Conservation (phyloP, 192 early-diverging fungal species). For the Glomus cerebriforme region DNA sequence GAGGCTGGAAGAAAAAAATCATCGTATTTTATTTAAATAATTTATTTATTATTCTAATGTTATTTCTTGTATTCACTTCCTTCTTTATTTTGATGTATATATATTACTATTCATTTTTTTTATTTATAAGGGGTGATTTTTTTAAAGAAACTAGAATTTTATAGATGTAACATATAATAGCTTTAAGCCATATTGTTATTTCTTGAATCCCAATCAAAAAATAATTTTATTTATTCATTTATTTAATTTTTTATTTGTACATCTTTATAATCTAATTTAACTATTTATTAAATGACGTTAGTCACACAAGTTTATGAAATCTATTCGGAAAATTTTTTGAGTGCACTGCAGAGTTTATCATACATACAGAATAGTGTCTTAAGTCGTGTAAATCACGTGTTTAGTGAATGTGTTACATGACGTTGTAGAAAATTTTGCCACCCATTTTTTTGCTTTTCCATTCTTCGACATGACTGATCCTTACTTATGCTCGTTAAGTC, state of each 20-base stretch:
- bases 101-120: not conserved
- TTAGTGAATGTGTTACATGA: too few relatives aligned
- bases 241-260: too few relatives aligned
- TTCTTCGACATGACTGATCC: not conserved
- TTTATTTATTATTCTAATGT: too few relatives aligned
- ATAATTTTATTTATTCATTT: too few relatives aligned
- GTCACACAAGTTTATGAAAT: too few relatives aligned
- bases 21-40: not conserved
- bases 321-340: too few relatives aligned
- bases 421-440: too few relatives aligned
- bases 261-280: too few relatives aligned
- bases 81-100: not conserved
- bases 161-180: not conserved
- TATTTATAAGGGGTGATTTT: not conserved
- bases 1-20: not conserved
- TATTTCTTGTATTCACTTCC: not conserved
- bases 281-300: too few relatives aligned
- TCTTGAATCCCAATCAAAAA: not conserved
- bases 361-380: too few relatives aligned
- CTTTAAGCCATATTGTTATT: not conserved
- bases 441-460: not conserved
- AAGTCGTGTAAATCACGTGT: too few relatives aligned
- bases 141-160: not conserved
- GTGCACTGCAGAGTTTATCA: too few relatives aligned
- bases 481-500: conserved; percentile 22